Conservation (phyloP, 208 protist genomes). For the Endotrypanum monterogeii region DNA sequence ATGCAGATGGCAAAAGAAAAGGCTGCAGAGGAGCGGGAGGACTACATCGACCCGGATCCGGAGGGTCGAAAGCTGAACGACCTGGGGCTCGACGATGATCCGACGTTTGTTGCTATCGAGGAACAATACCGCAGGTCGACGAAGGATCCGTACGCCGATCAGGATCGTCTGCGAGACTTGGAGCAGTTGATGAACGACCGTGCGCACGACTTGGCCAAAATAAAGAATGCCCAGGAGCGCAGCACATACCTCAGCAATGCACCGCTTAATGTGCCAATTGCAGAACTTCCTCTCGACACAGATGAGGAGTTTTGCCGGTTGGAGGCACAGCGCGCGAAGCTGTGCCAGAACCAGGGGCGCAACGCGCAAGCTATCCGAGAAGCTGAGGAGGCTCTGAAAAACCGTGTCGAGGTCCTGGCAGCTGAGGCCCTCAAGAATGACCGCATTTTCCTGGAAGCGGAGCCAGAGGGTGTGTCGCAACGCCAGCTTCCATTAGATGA, state of each 20-base stretch:
- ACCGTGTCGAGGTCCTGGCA: constrained; percentile 63
- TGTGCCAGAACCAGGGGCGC: constrained; percentile 53
- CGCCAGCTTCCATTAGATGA: constrained; percentile 65
- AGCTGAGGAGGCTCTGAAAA: constrained; percentile 59
- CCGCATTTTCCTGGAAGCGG: constrained; percentile 77
- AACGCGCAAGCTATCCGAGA: constrained; percentile 50
- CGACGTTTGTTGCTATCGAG: constrained; percentile 66
- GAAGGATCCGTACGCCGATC: constrained; percentile 62
- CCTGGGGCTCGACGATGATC: constrained; percentile 61
- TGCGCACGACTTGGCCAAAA: constrained; percentile 62
- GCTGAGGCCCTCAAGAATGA: constrained; percentile 71
- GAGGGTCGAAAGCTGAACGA: constrained; percentile 55
- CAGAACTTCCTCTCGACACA: constrained; percentile 75
- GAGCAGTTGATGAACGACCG: constrained; percentile 78
- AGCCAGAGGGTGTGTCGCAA: constrained; percentile 61
- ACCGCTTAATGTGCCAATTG: constrained; percentile 50
- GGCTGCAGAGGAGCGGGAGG: constrained; percentile 53
- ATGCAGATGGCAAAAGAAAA: constrained; percentile 60
- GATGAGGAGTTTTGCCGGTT: constrained; percentile 66
- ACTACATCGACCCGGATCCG: constrained; percentile 70
- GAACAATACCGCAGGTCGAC: constrained; percentile 61
- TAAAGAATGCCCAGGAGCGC: constrained; percentile 65
- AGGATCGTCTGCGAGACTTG: constrained; percentile 51
- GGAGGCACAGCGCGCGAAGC: constrained; percentile 62
- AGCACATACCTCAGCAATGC: constrained; percentile 44